phyloP scores from a whole-genome alignment of 805 yeast genomes.

The Yamadazyma sp. region DNA sequence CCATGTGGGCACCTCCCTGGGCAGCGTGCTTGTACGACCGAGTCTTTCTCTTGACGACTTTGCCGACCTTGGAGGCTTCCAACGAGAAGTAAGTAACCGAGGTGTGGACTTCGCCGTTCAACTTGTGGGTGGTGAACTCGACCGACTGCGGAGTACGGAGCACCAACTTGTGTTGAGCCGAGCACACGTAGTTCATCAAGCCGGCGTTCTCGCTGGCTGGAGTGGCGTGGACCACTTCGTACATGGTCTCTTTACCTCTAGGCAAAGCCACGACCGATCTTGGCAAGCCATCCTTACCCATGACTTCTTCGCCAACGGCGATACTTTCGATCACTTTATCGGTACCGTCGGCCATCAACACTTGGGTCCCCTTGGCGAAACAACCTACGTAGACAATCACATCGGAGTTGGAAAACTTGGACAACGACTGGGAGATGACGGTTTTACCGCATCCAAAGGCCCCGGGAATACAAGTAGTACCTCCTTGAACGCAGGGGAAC shows the following conservation, averaged over 20 bases:
- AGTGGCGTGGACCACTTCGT: slow-evolving; percentile 31
- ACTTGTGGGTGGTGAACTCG: slow-evolving; percentile 12
- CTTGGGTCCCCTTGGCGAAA: slow-evolving; percentile 39
- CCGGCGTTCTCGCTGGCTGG: slow-evolving; percentile 15
- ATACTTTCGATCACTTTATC: slow-evolving; percentile 33
- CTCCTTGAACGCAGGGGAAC: slow-evolving; percentile 99
- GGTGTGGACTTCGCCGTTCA: slow-evolving; percentile 17
- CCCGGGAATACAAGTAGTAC: slow-evolving; percentile 99
- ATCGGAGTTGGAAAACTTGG: slow-evolving; percentile 97
- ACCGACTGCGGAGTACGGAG: slow-evolving; percentile 32
- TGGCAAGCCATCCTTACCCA: slow-evolving; percentile 45
- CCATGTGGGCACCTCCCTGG: slow-evolving; percentile 21
- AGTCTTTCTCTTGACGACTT: slow-evolving; percentile 23
- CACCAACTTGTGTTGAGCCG: slow-evolving; percentile 40
- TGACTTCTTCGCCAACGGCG: slow-evolving; percentile 36
- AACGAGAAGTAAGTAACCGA: slow-evolving; percentile 24
- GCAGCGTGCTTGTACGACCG: slow-evolving; percentile 19
- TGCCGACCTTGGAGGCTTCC: slow-evolving; percentile 15
- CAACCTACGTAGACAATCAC: slow-evolving; percentile 89
- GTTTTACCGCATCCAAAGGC: slow-evolving; percentile 99
- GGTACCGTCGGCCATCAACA: slow-evolving; percentile 46
- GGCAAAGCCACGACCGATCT: slow-evolving; percentile 41
- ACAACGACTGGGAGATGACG: slow-evolving; percentile 94
- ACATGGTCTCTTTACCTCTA: slow-evolving; percentile 46
- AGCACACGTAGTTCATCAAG: slow-evolving; percentile 29